Percentiles rank a stretch among this genome's conserved stretches.
phyloP scores from a whole-genome alignment of 306 rosid species.

The Coriaria nepalensis region DNA sequence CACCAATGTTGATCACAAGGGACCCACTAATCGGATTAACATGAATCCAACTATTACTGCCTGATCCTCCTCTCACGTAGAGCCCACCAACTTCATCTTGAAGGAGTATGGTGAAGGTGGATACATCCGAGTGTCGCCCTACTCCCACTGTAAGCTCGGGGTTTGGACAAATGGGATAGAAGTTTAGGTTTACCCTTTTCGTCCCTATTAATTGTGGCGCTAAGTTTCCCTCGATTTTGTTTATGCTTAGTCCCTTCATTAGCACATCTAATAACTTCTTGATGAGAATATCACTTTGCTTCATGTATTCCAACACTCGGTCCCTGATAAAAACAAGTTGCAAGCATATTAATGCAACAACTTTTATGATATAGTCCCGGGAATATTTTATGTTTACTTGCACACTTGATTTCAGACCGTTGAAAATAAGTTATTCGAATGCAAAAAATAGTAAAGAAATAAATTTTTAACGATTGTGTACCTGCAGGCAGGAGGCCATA shows the following conservation, averaged over 20 bases:
- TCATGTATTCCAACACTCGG: constrained; percentile 40
- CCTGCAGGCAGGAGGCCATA: constrained; percentile 49
- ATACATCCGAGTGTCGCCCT: constrained; percentile 51
- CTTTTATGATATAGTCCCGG: too few relatives aligned
- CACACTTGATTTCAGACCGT: too few relatives aligned
- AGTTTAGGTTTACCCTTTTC: constrained; percentile 37
- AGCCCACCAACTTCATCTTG: constrained; percentile 53
- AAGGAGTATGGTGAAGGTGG: constrained; percentile 42
- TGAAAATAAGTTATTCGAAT: too few relatives aligned
- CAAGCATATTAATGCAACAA: background rate
- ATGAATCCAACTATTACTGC: constrained; percentile 23
- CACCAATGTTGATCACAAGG: constrained; percentile 46
- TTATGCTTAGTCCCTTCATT: constrained; percentile 33
- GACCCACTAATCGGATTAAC: constrained; percentile 35
- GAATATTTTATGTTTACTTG: too few relatives aligned
- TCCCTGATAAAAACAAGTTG: constrained; percentile 13
- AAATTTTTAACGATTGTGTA: too few relatives aligned
- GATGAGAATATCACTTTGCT: constrained; percentile 21
- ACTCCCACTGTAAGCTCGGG: constrained; percentile 35
- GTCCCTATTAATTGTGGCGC: constrained; percentile 36
- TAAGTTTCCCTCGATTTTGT: constrained; percentile 17
- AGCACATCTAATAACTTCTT: constrained; percentile 21
- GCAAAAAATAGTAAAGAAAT: too few relatives aligned
- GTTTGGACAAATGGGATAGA: constrained; percentile 40
- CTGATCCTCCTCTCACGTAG: constrained; percentile 9